These are phyloP conservation scores for Blastosporella zonata DNA, from an alignment of 1,284 basidiomycete species.

Conservation along the genomic window DNA sequence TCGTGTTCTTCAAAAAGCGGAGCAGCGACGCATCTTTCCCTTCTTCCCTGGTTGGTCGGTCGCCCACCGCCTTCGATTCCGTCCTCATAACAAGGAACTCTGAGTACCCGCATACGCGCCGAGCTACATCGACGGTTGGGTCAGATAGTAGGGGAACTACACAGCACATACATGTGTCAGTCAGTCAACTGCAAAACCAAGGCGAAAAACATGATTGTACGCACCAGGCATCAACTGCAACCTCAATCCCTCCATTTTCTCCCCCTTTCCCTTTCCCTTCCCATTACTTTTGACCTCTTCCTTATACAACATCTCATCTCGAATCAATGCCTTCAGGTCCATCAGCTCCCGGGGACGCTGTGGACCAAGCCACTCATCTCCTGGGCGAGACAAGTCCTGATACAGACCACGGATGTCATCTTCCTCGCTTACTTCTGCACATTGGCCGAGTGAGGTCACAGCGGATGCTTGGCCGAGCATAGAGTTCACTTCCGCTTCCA, in stretches of 20 bases:
- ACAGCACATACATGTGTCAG: not conserved
- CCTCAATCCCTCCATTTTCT: not conserved
- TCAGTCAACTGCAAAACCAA: not conserved
- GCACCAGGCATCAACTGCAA: slow-evolving; percentile 51
- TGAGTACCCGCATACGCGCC: slow-evolving; percentile 26
- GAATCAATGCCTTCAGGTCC: slow-evolving; percentile 38
- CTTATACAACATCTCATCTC: slow-evolving; percentile 52
- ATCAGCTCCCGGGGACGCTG: not conserved
- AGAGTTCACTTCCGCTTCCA: slow-evolving; percentile 12
- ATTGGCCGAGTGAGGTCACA: not conserved
- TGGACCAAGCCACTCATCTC: slow-evolving; percentile 2
- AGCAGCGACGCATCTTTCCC: slow-evolving; percentile 13
- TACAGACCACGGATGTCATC: slow-evolving; percentile 13
- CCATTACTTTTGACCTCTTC: slow-evolving; percentile 17
- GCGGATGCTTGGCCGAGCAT: slow-evolving; percentile 14
- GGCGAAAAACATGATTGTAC: not conserved
- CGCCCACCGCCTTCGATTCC: slow-evolving; percentile 25
- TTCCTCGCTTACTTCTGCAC: not conserved
- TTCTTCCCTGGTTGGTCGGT: slow-evolving; percentile 24
- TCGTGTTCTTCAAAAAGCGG: slow-evolving; percentile 48
- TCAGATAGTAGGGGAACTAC: slow-evolving; percentile 51
- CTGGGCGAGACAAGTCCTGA: slow-evolving; percentile 4
- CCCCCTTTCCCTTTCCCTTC: not conserved
- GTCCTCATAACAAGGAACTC: slow-evolving; percentile 21
- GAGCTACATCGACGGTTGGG: slow-evolving; percentile 39